Base-by-base conservation (phyloP, 352 stramenopile species). In the Pythium insidiosum region DNA sequence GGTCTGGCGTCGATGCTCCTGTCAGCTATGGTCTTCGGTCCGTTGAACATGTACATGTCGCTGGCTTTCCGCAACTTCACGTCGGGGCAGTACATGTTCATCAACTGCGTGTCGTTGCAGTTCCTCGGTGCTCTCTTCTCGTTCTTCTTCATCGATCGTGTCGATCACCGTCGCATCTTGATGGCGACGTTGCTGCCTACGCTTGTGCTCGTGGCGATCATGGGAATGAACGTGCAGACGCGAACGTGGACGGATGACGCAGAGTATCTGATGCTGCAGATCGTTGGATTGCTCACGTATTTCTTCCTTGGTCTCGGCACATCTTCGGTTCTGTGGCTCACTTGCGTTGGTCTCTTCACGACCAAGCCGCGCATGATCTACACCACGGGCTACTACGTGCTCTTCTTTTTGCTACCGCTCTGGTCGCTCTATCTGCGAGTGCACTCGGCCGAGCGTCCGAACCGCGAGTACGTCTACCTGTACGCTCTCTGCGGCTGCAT, bases 101-200 rank as follows among this genome's bases (percentile, higher is more conserved):
- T 84, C 23, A 92, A 89, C 63, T 85, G 74, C 36, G 63, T 74
- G 30, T 53, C 40, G 5, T 43, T 92, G 10, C 74, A 92, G 58
- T 68, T 88, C 38, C 38, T 86, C 5, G 76, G 79, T 18, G 74
- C 76, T 9, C 35, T 89, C 7, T 77, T 92, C 18, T 87, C 74
- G 50, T 92, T 92, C 58, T 88, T 92, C 53, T 82, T 92, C 56
- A 88, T 92, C 52, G 79, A 92, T 55, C 66, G 68, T 12, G 72
- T 86, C 28, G 65, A 87, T 49, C 79, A 92, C 62, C 67, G 66
- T 22, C 70, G 73, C 16, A 84, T 92, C 31, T 34, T 92, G 45
- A 68, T 82, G 41, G 77, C 70, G 36, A 75, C 77, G 33, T 56
- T 89, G 36, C n/a, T 88, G 21, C 73, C 74, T 0, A 46, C 56